Base-by-base conservation (phyloP, 1,284 basidiomycete genomes). In the Moesziomyces parantarcticus region DNA sequence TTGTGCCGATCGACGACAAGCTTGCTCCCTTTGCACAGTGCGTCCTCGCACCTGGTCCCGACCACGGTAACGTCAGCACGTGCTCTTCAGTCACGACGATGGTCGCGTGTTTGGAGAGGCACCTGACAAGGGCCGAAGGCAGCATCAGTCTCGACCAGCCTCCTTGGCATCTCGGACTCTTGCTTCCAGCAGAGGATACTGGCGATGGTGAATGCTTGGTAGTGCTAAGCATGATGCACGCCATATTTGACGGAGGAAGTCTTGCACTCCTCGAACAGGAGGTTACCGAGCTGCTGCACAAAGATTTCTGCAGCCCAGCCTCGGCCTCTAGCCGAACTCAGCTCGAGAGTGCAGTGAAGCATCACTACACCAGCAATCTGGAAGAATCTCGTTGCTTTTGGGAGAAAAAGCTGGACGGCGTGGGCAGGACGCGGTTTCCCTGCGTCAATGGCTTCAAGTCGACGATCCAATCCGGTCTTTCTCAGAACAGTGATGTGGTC, bases 21-120 rank as follows among this genome's bases (percentile, higher is more conserved):
- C 49, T 59, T n/a, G 45, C 62, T 22, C 62, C 62, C 18, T 65
- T 59, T 29, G 62, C 62, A 14, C 62, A 65, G 51, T 65, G 62
- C 22, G 26, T 59, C 23, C 47, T 65, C 8, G 43, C 48, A 13
- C 22, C 55, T 5, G 55, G 41, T 7, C 11, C 32, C 9, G 36
- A 42, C 20, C 25, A 42, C 29, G 55, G 18, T 32, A 58, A 44
- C 44, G 43, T 39, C 36, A 39, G 36, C 18, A 18, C 18, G 36
- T 6, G 6, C 18, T 39, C 16, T n/a, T 39, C 36, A 39, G 36
- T n/a, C 18, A 18, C 36, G 11, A 39, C 50, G 10, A 14, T 52
- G 36, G 14, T n/a, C 6, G 26, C 22, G 14, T 21, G 20, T 32
- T 16, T 58, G 20, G 50, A 58, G 16, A 14, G 48, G 44, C 43